Evolutionary conservation across 176 grass and related monocot genomes (phyloP).

Genomic region (Musa schizocarpa): DNA sequence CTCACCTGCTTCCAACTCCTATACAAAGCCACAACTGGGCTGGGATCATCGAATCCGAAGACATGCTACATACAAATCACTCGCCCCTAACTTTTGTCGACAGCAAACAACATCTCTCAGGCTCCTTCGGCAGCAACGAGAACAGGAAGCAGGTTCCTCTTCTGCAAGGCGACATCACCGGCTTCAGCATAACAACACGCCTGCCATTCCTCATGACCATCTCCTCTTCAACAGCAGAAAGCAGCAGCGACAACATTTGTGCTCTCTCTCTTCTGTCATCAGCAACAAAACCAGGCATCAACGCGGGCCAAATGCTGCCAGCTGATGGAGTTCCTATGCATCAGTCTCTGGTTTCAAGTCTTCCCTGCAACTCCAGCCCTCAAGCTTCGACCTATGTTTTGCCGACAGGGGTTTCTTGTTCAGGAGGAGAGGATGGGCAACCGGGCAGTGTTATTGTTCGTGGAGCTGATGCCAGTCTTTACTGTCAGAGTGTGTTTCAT

Average conservation of each 20-base stretch:
- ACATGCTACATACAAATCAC: neutral
- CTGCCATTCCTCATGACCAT: conserved; percentile 11
- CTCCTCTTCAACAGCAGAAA: conserved; percentile 4
- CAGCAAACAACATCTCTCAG: conserved; percentile 28
- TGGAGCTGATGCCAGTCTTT: conserved; percentile 1
- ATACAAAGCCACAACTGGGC: neutral
- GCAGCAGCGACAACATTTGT: conserved; percentile 22
- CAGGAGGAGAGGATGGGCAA: neutral
- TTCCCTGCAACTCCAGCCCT: neutral
- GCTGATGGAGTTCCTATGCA: conserved; percentile 12
- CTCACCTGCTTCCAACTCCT: neutral
- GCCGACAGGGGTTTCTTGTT: neutral
- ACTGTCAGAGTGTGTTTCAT: conserved; percentile 12
- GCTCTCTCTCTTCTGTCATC: conserved; percentile 68
- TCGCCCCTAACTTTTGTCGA: conserved; percentile 1
- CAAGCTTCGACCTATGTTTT: conserved; percentile 3
- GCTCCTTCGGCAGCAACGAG: conserved; percentile 25
- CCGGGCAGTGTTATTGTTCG: neutral
- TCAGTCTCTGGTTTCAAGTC: conserved; percentile 21
- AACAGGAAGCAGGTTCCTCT: conserved; percentile 29
- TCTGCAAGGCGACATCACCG: conserved; percentile 9
- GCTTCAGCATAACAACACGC: neutral
- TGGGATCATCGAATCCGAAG: neutral
- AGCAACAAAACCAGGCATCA: neutral
- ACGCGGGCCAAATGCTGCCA: conserved; percentile 13